Base-by-base conservation (phyloP, 441 rosid genomes). In the Kokia cookei region DNA sequence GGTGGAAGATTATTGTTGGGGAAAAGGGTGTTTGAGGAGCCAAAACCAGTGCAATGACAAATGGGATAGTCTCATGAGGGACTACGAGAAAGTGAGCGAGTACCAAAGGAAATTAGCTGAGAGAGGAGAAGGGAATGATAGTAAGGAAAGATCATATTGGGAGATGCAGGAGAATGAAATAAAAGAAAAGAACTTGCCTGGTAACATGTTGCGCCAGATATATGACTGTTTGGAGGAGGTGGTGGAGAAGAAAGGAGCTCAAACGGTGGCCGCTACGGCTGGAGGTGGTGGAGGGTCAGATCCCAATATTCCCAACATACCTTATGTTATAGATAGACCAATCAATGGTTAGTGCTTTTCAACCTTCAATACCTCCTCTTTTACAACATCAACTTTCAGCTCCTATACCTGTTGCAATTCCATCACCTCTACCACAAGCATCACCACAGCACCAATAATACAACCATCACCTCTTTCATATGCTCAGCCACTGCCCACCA, bases 11-110 rank as follows among this genome's bases (percentile, higher is more conserved):
- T 92, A 88, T 73, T 92, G 97, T 65, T 89, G 93, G 92, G 84
- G 89, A 32, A 86, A 85, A 82, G 87, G 82, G 3, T 92, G 98
- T 78, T 79, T 81, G 76, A 87, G 98, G 78, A 92, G 96, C 75
- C 98, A 94, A 79, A 94, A 94, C 78, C 97, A 94, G 79, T 94
- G 98, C 84, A 94, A 94, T 81, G 98, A 94, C 83, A 94, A 94
- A 80, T 92, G 98, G 96, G 97, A 94, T 74, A 94, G 92, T 83
- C 92, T 94, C 73, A 94, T 89, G 98, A 89, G 98, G 81, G 97
- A 94, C 35, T 94, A 89, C 90, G 89, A 94, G 88, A 94, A 91
- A 69, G 91, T 94, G 5, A 87, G 97, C 51, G 97, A 92, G 64
- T 85, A 88, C 42, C 92, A 88, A 75, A 78, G 81, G 76, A 72